Conservation (phyloP, 1,139 yeast species). For the Geotrichum armillariae region DNA sequence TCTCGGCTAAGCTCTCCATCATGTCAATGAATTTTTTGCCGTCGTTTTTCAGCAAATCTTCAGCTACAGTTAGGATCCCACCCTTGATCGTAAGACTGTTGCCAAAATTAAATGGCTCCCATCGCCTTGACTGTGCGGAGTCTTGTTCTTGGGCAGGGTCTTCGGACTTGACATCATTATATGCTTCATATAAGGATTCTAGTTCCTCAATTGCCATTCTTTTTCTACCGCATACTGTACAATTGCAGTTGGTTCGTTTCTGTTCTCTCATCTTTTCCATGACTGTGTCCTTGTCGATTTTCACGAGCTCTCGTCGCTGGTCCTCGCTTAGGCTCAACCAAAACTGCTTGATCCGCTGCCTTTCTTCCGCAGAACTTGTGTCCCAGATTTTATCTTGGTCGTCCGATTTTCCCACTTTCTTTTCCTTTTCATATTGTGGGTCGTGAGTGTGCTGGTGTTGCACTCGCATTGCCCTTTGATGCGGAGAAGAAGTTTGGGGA, state of each 20-base stretch:
- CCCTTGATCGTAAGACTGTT: constrained; percentile 41
- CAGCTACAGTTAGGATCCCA: constrained; percentile 64
- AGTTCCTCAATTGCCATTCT: constrained; percentile 72
- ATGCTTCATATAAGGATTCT: constrained; percentile 66
- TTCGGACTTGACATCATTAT: constrained; percentile 36
- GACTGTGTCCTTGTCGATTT: constrained; percentile 70
- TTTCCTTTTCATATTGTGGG: constrained; percentile 16
- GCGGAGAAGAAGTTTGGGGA: constrained; percentile 10
- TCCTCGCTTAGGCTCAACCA: constrained; percentile 69
- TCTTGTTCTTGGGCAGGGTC: constrained; percentile 17
- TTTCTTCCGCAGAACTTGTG: constrained; percentile 57
- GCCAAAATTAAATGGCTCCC: constrained; percentile 39
- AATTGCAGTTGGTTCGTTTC: constrained; percentile 60
- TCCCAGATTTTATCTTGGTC: constrained; percentile 55
- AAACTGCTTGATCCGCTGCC: constrained; percentile 56
- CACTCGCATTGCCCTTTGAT: neutral
- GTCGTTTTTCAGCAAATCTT: constrained; percentile 70
- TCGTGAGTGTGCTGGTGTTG: constrained; percentile 16
- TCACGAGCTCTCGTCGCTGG: constrained; percentile 62
- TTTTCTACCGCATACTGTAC: constrained; percentile 79
- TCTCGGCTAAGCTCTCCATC: constrained; percentile 71
- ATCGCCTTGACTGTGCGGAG: constrained; percentile 5
- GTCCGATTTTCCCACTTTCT: constrained; percentile 19
- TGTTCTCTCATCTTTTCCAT: constrained; percentile 63
- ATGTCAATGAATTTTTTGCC: constrained; percentile 73